Conservation (phyloP, 371 early-diverging fungal genomes). For the Mucor saturninus region DNA sequence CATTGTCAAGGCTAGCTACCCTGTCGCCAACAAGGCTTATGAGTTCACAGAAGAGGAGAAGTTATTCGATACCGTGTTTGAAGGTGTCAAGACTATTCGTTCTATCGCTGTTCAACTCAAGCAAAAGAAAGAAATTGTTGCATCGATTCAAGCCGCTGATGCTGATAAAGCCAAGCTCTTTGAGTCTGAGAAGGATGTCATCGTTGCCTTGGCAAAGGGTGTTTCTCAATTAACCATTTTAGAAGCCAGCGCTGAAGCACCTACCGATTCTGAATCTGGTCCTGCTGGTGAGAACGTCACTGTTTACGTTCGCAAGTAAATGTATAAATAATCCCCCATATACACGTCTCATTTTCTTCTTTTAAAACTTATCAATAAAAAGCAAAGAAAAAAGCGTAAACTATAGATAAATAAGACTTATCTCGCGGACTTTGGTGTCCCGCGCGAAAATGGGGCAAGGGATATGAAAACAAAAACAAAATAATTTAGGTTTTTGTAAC, state of each 20-base stretch:
- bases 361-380: background rate
- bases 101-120: constrained; percentile 59
- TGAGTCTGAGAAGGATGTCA: constrained; percentile 54
- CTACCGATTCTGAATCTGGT: constrained; percentile 74
- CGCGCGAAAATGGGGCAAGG: too few relatives aligned
- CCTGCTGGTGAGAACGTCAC: constrained; percentile 35
- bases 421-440: background rate
- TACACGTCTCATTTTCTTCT: background rate
- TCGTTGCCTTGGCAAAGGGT: constrained; percentile 77
- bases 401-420: background rate
- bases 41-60: constrained; percentile 66
- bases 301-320: constrained; percentile 40
- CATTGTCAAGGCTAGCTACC: constrained; percentile 74
- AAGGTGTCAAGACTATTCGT: constrained; percentile 77
- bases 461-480: background rate
- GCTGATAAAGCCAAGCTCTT: constrained; percentile 33
- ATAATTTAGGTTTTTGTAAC: background rate
- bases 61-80: constrained; percentile 81
- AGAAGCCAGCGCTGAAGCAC: constrained; percentile 51
- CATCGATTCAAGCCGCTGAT: constrained; percentile 37
- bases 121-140: constrained; percentile 45
- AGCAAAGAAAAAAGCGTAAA: too few relatives aligned
- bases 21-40: constrained; percentile 58
- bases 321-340: background rate
- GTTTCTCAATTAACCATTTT: constrained; percentile 66